Base-by-base conservation (phyloP, 257 asterid species). In the Gardenia jasminoides region DNA sequence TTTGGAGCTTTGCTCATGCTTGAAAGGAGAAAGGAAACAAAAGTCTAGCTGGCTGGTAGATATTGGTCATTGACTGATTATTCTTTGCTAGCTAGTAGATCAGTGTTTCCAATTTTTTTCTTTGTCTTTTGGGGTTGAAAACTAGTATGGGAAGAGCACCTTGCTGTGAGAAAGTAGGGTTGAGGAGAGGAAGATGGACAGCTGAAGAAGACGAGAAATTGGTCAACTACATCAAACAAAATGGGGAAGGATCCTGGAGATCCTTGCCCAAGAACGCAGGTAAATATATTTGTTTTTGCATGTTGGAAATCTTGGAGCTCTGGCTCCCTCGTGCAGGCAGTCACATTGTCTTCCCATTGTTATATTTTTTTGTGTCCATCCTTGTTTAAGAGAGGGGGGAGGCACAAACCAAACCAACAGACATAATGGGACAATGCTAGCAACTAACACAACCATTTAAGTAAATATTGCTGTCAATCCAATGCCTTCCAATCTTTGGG, bases 181-280 rank as follows among this genome's bases (percentile, higher is more conserved):
- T 87, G 66, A 87, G 77, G 74, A 84, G 82, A 78, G 93, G 93
- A 7, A 87, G 88, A 54, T 89, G 93, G 93, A 86, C 85, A 28
- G 80, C 65, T 2, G 93, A 89, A 69, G 93, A 89, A 87, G 93
- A 89, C 48, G 86, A 84, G 66, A 86, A 79, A 8, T 79, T 89
- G 10, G 79, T 76, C 24, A 86, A 81, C 50, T 89, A 89, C 86
- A 84, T 89, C 67, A 85, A 84, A 50, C 74, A 82, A 75, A 78
- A 86, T 78, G 93, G 93, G 19, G 91, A 89, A 26, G 93, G 93
- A 47, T 89, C 91, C 0, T 89, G 93, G 93, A 89, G 90, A 82
- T 86, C 93, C 76, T 84, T 89, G 58, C 91, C 93, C 74, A 83
- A 84, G 76, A 89, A 88, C 72, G 93, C 93, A 70, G 93, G 93